Conservation (phyloP, 2,329 filamentous ascomycete genomes). For the Fusarium nisikadoi region DNA sequence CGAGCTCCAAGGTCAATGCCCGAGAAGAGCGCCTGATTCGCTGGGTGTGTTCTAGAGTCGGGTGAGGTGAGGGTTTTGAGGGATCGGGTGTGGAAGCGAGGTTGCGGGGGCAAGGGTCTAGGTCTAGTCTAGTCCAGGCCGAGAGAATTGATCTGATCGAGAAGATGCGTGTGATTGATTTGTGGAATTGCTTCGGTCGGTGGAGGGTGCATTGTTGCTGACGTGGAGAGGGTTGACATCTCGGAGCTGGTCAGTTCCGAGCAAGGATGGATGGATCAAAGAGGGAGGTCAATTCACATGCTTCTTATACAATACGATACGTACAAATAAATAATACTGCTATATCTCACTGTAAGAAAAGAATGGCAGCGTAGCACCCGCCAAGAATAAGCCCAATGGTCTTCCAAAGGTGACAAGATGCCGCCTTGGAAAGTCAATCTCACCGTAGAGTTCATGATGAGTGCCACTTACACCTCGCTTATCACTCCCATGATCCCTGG, state of each 20-base stretch:
- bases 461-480: constrained; percentile 19
- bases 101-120: constrained; percentile 30
- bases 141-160: constrained; percentile 13
- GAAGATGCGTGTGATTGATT: constrained; percentile 31
- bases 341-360: background rate
- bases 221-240: constrained; percentile 12
- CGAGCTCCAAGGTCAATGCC: constrained; percentile 27
- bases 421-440: background rate
- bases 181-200: constrained; percentile 3
- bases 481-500: constrained; percentile 22
- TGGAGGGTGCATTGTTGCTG: constrained; percentile 16
- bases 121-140: background rate
- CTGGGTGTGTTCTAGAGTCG: constrained; percentile 10
- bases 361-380: too few relatives aligned
- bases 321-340: background rate
- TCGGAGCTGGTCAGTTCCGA: constrained; percentile 27
- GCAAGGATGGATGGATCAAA: constrained; percentile 12
- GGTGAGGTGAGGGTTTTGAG: constrained; percentile 18
- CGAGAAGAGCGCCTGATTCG: constrained; percentile 19
- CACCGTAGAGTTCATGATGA: background rate
- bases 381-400: background rate
- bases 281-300: constrained; percentile 5
- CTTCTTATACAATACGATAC: background rate
- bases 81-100: constrained; percentile 19
- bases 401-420: background rate